phyloP scores from a whole-genome alignment of 495 filamentous ascomycete genomes.

The Penicillium samsonianum region DNA sequence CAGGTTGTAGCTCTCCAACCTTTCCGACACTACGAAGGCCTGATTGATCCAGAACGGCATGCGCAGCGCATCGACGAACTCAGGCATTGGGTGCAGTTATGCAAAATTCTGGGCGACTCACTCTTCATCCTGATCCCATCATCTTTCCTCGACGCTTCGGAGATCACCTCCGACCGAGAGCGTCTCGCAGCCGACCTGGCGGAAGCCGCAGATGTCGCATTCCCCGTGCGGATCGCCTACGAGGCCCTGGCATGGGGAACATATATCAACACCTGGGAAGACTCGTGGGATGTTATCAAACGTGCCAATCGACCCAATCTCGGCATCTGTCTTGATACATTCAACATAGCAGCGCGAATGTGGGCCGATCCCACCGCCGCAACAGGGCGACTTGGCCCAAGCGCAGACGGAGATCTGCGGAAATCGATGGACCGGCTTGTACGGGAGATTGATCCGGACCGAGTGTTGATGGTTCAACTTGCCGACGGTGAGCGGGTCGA shows the following conservation, averaged over 20 bases:
- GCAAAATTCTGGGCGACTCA: conserved; percentile 54
- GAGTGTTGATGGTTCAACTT: conserved; percentile 72
- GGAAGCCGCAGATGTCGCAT: conserved; percentile 61
- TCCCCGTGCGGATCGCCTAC: conserved; percentile 64
- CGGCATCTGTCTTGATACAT: conserved; percentile 73
- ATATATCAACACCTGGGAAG: conserved; percentile 67
- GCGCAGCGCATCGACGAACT: conserved; percentile 55
- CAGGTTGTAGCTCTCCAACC: conserved; percentile 67
- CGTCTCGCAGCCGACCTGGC: conserved; percentile 60
- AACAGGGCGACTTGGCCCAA: conserved; percentile 44
- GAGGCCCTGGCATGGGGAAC: conserved; percentile 73
- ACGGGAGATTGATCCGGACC: conserved; percentile 54
- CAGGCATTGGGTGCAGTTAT: conserved; percentile 62
- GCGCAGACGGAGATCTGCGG: conserved; percentile 55
- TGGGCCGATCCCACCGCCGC: conserved; percentile 63
- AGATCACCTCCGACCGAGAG: conserved; percentile 54
- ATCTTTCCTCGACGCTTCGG: conserved; percentile 56
- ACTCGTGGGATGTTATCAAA: conserved; percentile 63
- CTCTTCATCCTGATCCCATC: conserved; percentile 69
- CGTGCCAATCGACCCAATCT: conserved; percentile 67
- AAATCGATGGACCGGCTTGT: conserved; percentile 57
- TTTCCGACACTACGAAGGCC: conserved; percentile 72
- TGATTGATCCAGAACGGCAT: conserved; percentile 58
- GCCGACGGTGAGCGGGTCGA: conserved; percentile 66
- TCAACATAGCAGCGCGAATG: conserved; percentile 69